Conservation (phyloP, 2,329 filamentous ascomycete genomes). For the Pyrenochaeta sp. region DNA sequence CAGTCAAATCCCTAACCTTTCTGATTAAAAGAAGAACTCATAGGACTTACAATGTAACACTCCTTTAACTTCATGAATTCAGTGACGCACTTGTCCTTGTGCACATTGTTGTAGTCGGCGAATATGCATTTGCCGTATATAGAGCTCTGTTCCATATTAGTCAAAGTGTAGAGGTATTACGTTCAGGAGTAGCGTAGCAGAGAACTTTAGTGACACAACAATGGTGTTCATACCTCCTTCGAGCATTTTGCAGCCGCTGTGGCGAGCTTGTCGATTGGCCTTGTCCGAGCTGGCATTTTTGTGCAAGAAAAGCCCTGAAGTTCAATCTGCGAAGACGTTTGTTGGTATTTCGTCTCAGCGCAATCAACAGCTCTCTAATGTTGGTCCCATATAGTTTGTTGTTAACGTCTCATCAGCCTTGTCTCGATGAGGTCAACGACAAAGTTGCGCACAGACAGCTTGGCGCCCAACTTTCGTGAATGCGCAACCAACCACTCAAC, state of each 20-base stretch:
- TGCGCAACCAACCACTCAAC: conserved; percentile 30
- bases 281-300: conserved; percentile 53
- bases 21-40: not conserved
- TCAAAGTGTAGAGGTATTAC: not conserved
- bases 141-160: conserved; percentile 67
- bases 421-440: conserved; percentile 21
- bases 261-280: conserved; percentile 75
- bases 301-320: not conserved
- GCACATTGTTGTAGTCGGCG: conserved; percentile 85
- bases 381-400: not conserved
- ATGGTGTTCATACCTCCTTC: conserved; percentile 61
- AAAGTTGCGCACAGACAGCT: conserved; percentile 20
- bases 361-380: not conserved
- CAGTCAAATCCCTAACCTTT: not conserved
- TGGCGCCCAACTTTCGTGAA: conserved; percentile 23
- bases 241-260: conserved; percentile 72
- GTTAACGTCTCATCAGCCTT: not conserved
- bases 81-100: conserved; percentile 87
- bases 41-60: conserved; percentile 78
- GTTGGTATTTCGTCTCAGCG: not conserved
- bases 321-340: not conserved
- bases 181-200: not conserved
- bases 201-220: not conserved
- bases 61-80: conserved; percentile 88
- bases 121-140: conserved; percentile 92